These are phyloP conservation scores for Teratosphaeria zuluensis DNA, from an alignment of 2,329 filamentous ascomycete genomes.

Conservation along the genomic window DNA sequence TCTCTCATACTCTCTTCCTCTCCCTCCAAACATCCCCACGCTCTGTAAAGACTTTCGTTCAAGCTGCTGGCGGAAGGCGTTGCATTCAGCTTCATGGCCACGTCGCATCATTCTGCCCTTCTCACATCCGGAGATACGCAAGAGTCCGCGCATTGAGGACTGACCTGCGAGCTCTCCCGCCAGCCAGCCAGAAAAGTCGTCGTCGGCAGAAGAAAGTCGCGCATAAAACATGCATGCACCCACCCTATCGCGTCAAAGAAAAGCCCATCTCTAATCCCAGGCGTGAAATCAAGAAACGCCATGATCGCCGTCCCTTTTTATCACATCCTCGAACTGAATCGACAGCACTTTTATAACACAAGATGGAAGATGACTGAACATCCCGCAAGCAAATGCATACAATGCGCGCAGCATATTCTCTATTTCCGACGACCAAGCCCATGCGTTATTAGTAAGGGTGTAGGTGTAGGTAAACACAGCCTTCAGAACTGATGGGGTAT, in stretches of 20 bases:
- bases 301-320: not conserved
- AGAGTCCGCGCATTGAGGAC: not conserved
- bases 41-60: not conserved
- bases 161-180: not conserved
- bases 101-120: not conserved
- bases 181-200: not conserved
- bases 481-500: conserved; percentile 19
- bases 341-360: conserved; percentile 3
- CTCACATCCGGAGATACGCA: not conserved
- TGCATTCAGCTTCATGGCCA: not conserved
- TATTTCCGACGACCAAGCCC: not conserved
- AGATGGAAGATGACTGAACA: not conserved
- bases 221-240: not conserved
- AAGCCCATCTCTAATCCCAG: not conserved
- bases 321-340: not conserved
- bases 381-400: conserved; percentile 1
- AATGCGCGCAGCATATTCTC: conserved; percentile 1
- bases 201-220: not conserved
- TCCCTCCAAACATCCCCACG: not conserved
- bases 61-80: not conserved
- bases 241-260: not conserved
- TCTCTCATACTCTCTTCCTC: not conserved
- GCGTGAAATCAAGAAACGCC: not conserved
- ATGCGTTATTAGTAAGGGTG: not conserved
- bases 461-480: conserved; percentile 12